Conservation (phyloP, 2,329 filamentous ascomycete species). For the Phialophora macrospora region DNA sequence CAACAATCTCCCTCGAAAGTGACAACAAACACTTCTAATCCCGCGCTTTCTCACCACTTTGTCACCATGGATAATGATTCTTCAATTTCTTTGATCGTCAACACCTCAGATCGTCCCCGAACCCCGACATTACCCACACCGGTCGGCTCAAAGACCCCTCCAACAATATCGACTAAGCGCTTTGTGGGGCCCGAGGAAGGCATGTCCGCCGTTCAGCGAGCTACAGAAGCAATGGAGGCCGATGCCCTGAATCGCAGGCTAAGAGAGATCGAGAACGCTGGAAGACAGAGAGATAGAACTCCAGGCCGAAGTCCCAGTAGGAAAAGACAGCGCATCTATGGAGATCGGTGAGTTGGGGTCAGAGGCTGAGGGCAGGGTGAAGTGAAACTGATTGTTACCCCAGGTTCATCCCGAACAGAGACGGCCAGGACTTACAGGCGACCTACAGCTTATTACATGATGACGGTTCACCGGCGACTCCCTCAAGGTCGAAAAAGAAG, state of each 20-base stretch:
- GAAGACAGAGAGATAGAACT: conserved; percentile 64
- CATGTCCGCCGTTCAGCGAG: conserved; percentile 41
- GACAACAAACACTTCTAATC: not conserved
- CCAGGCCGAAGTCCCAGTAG: conserved; percentile 69
- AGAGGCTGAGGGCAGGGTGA: not conserved
- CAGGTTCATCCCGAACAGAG: conserved; percentile 93
- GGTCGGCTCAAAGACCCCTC: conserved; percentile 64
- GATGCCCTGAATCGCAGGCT: conserved; percentile 64
- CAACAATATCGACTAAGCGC: conserved; percentile 59
- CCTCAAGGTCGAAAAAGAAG: conserved; percentile 81
- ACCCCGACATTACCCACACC: conserved; percentile 59
- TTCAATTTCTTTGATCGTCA: conserved; percentile 17
- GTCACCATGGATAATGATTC: conserved; percentile 34
- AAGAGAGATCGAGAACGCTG: conserved; percentile 65
- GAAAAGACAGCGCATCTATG: conserved; percentile 71
- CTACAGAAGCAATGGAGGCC: conserved; percentile 62
- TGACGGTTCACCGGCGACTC: conserved; percentile 88
- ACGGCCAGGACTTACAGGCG: conserved; percentile 89
- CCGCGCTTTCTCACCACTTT: conserved; percentile 6
- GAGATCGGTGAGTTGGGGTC: conserved; percentile 59
- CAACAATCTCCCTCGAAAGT: conserved; percentile 1
- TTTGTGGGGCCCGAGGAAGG: conserved; percentile 33
- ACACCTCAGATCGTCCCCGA: conserved; percentile 39
- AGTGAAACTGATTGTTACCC: conserved; percentile 20
- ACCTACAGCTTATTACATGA: conserved; percentile 92